Evolutionary conservation across 2,329 filamentous ascomycete genomes (phyloP), one percentile per base, ranked within the genome.

Genomic region (Diaporthe eres): DNA sequence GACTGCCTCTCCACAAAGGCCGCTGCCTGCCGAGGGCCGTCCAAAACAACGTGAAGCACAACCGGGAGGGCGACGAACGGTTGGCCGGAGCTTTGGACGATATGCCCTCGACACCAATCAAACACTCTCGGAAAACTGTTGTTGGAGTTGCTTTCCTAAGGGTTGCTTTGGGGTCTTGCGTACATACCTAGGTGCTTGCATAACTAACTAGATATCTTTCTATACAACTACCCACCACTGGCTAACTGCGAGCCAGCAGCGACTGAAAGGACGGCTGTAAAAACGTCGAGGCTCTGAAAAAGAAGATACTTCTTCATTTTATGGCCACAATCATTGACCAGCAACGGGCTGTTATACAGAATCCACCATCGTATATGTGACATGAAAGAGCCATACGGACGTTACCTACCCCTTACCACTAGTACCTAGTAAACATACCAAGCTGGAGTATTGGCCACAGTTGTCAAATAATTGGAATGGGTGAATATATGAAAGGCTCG

Each of bases 11-110:
- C 28, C 17, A 25, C 34, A 70, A 9, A 42, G 17, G 7, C 49
- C 34, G 49, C 47, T 39, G 65, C 47, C 65, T 70, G 65, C 65
- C 34, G 47, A 22, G 4, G 47, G n/a, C n/a, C 34, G n/a, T 22
- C 34, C 13, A 15, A 25, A 22, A 28, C n/a, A 28, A 13, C 6
- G 12, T 19, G 65, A 9, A 25, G 22, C 34, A 28, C 22, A 28
- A 7, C 9, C 12, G 37, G 47, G n/a, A 55, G 34, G 22, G n/a
- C 22, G 6, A 25, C 22, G 49, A 55, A 31, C 49, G 13, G 65
- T 19, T 25, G 31, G n/a, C 65, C 49, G 4, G 9, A n/a, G n/a
- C 31, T 49, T 44, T 34, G n/a, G 60, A 22, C 39, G 15, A 53
- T 68, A 34, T 12, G 3, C 19, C 13, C 7, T 13, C 0, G 13